These are phyloP conservation scores for Periconia sp. DNA, from an alignment of 2,329 filamentous ascomycete genomes.

Conservation along the genomic window DNA sequence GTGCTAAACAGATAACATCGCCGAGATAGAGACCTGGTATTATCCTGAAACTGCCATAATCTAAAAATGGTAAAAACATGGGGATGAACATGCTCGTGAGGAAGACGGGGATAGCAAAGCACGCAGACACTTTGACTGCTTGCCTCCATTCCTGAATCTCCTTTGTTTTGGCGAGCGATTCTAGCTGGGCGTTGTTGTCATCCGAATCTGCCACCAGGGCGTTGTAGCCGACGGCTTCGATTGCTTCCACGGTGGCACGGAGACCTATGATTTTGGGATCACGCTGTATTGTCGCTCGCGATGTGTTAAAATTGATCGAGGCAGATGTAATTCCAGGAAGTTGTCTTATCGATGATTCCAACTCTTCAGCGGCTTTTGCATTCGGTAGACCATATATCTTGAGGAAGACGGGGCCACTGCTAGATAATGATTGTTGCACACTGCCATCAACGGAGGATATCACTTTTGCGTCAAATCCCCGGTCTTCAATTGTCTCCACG, in stretches of 20 bases:
- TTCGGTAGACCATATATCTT: slow-evolving; percentile 81
- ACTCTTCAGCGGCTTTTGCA: slow-evolving; percentile 67
- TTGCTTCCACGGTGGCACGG: slow-evolving; percentile 75
- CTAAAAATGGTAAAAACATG: slow-evolving; percentile 74
- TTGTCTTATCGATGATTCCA: slow-evolving; percentile 69
- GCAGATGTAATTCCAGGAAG: slow-evolving; percentile 74
- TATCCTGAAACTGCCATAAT: slow-evolving; percentile 73
- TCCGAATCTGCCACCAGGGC: slow-evolving; percentile 87
- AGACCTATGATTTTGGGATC: slow-evolving; percentile 73
- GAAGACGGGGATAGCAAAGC: slow-evolving; percentile 88
- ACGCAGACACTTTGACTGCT: slow-evolving; percentile 75
- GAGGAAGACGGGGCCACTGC: slow-evolving; percentile 68
- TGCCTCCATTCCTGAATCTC: slow-evolving; percentile 92
- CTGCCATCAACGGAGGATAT: slow-evolving; percentile 71
- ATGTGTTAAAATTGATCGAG: slow-evolving; percentile 71
- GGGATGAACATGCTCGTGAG: slow-evolving; percentile 91
- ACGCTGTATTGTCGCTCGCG: slow-evolving; percentile 73
- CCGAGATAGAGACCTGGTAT: slow-evolving; percentile 81
- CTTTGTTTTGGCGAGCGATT: slow-evolving; percentile 92
- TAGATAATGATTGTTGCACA: slow-evolving; percentile 54
- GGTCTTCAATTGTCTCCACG: slow-evolving; percentile 80
- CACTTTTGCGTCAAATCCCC: slow-evolving; percentile 84
- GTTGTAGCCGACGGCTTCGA: slow-evolving; percentile 84
- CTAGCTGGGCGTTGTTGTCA: slow-evolving; percentile 94
- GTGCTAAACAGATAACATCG: slow-evolving; percentile 77